Evolutionary conservation across 179 eudicot genomes (phyloP).

Genomic region (Amaranthus tricolor): DNA sequence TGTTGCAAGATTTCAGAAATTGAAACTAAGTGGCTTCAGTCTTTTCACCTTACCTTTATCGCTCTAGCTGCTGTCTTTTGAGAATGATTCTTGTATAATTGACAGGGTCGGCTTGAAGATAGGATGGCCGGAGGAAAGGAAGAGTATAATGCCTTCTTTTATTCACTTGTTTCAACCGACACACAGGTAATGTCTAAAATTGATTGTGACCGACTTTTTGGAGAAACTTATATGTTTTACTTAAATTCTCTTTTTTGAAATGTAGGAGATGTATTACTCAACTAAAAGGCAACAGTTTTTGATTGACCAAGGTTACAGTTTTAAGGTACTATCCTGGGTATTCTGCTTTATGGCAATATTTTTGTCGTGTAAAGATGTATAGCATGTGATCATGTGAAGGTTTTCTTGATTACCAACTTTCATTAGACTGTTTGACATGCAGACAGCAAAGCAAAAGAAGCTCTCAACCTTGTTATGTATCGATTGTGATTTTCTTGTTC

Average conservation of each 20-base stretch:
- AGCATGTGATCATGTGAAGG: constrained; percentile 2
- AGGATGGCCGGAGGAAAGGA: constrained; percentile 97
- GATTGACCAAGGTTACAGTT: constrained; percentile 97
- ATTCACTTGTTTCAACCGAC: constrained; percentile 96
- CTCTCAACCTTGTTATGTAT: not conserved
- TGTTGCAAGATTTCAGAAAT: too few relatives aligned
- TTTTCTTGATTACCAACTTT: not conserved
- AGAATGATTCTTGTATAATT: constrained; percentile 14
- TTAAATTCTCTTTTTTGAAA: constrained; percentile 8
- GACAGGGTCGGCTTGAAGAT: constrained; percentile 86
- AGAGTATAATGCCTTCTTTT: constrained; percentile 96
- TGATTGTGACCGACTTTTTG: not conserved
- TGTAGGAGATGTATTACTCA: constrained; percentile 97
- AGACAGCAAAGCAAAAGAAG: not conserved
- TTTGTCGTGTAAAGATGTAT: not conserved
- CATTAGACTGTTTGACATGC: not conserved
- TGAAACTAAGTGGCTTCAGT: not conserved
- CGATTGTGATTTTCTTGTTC: not conserved
- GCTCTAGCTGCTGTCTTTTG: not conserved
- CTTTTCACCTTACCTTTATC: constrained; percentile 4
- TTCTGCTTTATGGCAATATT: constrained; percentile 4
- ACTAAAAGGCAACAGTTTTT: constrained; percentile 94
- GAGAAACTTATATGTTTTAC: not conserved
- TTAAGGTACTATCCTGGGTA: constrained; percentile 54
- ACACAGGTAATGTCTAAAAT: constrained; percentile 61